Conservation (phyloP, 768 basidiomycete species). For the Grammothele lineata region DNA sequence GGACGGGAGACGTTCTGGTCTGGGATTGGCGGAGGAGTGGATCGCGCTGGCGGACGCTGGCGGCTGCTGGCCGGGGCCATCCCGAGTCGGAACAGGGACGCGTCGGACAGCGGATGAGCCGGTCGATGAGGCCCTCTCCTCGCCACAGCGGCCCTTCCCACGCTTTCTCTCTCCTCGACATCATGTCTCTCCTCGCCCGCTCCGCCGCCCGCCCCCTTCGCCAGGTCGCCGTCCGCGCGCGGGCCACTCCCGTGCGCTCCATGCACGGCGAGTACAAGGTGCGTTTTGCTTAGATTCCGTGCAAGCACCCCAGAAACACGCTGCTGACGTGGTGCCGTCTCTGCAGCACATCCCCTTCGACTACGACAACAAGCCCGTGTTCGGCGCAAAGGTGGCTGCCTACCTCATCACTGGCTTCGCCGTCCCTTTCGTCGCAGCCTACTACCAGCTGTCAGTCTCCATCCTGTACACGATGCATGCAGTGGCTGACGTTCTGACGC, state of each 20-base stretch:
- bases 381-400: conserved; percentile 40
- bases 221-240: conserved; percentile 22
- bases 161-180: conserved; percentile 1
- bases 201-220: conserved; percentile 23
- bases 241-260: conserved; percentile 16
- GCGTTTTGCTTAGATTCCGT: no score
- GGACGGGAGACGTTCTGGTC: no score
- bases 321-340: conserved; percentile 6
- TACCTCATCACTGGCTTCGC: conserved; percentile 56
- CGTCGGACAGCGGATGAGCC: no score
- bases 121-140: no score
- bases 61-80: no score
- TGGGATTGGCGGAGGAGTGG: no score
- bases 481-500: no score
- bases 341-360: conserved; percentile 31
- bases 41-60: no score
- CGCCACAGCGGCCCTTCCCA: no score
- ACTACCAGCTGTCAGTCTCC: conserved; percentile 58
- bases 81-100: no score
- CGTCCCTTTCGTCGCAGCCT: conserved; percentile 62
- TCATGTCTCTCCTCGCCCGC: conserved; percentile 23
- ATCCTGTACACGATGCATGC: no score
- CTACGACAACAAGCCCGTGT: conserved; percentile 25
- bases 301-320: background rate
- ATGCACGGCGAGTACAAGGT: conserved; percentile 23